Evolutionary conservation across 2,329 filamentous ascomycete genomes (phyloP).

Genomic region (Trichoderma asperellum): DNA sequence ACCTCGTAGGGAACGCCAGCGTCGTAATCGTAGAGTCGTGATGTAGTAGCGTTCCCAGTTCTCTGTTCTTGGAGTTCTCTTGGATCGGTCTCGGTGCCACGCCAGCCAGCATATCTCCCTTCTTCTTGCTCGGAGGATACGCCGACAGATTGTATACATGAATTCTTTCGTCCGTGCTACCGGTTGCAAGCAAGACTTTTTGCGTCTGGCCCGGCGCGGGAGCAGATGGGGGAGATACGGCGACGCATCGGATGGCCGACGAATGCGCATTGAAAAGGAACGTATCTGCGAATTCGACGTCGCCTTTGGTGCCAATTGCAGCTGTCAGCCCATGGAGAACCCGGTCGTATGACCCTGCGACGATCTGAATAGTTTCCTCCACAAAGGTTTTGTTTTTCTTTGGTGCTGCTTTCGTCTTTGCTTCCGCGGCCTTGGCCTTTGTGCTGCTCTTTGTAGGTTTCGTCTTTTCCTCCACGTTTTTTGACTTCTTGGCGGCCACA

Average conservation of each 20-base stretch:
- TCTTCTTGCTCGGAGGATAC: conserved; percentile 61
- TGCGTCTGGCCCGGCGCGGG: conserved; percentile 65
- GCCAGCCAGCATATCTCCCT: conserved; percentile 64
- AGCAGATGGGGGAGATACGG: conserved; percentile 76
- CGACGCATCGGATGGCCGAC: conserved; percentile 86
- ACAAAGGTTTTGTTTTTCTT: conserved; percentile 28
- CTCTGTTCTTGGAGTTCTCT: conserved; percentile 84
- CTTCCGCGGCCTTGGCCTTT: conserved; percentile 13
- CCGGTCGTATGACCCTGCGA: conserved; percentile 92
- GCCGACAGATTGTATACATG: conserved; percentile 90
- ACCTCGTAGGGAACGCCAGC: conserved; percentile 79
- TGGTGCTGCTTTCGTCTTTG: conserved; percentile 21
- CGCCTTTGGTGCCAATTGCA: conserved; percentile 53
- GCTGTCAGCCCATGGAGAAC: conserved; percentile 88
- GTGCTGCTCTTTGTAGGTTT: conserved; percentile 38
- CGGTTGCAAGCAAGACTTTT: conserved; percentile 87
- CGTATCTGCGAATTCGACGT: conserved; percentile 79
- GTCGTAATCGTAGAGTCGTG: conserved; percentile 82
- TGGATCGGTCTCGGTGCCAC: conserved; percentile 74
- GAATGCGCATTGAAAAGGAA: conserved; percentile 95
- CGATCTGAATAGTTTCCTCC: conserved; percentile 74
- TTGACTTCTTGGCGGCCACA: conserved; percentile 41
- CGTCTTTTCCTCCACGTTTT: conserved; percentile 29
- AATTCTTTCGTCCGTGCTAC: conserved; percentile 90
- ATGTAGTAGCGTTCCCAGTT: conserved; percentile 84